phyloP scores from a whole-genome alignment of 345 rosid species.

The Iberis pinnata region DNA sequence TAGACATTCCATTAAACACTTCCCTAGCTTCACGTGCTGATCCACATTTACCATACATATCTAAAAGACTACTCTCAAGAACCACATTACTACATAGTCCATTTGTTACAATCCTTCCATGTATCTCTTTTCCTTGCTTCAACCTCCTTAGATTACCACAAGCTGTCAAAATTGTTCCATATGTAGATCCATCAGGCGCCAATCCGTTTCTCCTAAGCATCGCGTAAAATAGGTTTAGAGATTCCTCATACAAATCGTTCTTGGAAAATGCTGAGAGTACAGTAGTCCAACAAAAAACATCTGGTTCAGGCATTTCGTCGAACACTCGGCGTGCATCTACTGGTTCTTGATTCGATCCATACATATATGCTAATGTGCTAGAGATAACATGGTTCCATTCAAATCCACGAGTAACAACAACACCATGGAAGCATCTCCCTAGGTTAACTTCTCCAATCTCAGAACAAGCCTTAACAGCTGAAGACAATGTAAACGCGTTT shows the following conservation, averaged over 20 bases:
- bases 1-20: conserved; percentile 60
- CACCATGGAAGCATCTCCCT: conserved; percentile 67
- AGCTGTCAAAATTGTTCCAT: conserved; percentile 71
- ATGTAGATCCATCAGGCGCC: conserved; percentile 58
- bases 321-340: conserved; percentile 54
- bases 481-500: conserved; percentile 64
- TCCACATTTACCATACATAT: conserved; percentile 92
- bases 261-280: conserved; percentile 57
- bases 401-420: conserved; percentile 51
- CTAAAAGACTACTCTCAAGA: conserved; percentile 77
- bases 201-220: conserved; percentile 48
- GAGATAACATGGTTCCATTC: conserved; percentile 47
- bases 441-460: conserved; percentile 42
- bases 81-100: conserved; percentile 55
- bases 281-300: conserved; percentile 74
- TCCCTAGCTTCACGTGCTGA: conserved; percentile 42
- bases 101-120: conserved; percentile 45
- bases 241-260: conserved; percentile 53
- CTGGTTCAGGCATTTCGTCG: conserved; percentile 68
- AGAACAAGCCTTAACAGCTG: conserved; percentile 73
- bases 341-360: conserved; percentile 45
- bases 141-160: conserved; percentile 64
- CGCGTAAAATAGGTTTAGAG: conserved; percentile 44
- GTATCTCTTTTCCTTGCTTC: conserved; percentile 76
- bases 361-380: conserved; percentile 62